These are phyloP conservation scores for Fusarium fracticaudum DNA, from an alignment of 2,329 filamentous ascomycete genomes.

Conservation along the genomic window DNA sequence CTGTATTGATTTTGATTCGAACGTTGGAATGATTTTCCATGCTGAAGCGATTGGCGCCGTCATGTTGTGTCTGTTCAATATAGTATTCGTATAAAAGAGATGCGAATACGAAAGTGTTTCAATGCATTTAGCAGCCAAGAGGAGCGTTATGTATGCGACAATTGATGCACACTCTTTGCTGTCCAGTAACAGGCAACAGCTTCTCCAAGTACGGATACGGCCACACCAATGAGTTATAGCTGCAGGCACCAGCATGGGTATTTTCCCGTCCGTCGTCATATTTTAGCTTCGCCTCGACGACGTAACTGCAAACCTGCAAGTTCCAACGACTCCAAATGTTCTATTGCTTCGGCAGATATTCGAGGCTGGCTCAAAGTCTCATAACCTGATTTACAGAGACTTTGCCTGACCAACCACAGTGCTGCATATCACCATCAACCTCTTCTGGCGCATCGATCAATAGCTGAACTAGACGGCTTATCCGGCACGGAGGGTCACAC, in stretches of 20 bases:
- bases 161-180: neutral
- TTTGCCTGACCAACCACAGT: conserved; percentile 17
- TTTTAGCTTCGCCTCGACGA: conserved; percentile 25
- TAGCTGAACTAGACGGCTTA: conserved; percentile 14
- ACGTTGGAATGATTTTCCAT: conserved; percentile 30
- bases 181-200: neutral
- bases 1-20: conserved; percentile 27
- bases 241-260: conserved; percentile 13
- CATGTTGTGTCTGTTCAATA: neutral
- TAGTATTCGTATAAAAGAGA: conserved; percentile 24
- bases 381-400: conserved; percentile 10
- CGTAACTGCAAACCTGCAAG: conserved; percentile 1
- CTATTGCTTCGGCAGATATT: conserved; percentile 10
- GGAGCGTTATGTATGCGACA: conserved; percentile 8
- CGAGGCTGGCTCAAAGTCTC: conserved; percentile 7
- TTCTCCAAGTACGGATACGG: conserved; percentile 12
- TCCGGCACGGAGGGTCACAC: neutral
- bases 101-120: conserved; percentile 27
- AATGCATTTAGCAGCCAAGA: neutral
- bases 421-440: neutral
- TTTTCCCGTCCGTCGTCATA: conserved; percentile 24
- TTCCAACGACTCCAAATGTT: neutral
- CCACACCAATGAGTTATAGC: conserved; percentile 10
- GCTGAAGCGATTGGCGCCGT: conserved; percentile 16
- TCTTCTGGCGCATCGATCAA: conserved; percentile 8